phyloP scores from a whole-genome alignment of 305 asterid species.

The Fraxinus floribunda region DNA sequence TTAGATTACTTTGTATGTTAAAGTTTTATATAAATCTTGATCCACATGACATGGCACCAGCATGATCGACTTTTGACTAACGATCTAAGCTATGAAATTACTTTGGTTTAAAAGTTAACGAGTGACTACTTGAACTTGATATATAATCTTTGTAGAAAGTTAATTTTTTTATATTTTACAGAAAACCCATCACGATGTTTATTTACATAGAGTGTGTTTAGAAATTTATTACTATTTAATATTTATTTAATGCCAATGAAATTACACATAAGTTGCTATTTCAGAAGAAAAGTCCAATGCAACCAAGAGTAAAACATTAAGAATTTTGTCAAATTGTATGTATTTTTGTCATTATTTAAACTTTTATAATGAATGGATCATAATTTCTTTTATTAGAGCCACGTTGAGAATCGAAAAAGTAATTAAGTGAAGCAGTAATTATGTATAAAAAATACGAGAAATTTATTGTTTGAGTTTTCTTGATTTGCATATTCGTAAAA shows the following conservation, averaged over 20 bases:
- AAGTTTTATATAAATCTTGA: not conserved
- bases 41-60: not conserved
- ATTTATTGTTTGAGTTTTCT: not conserved
- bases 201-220: not conserved
- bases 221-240: not conserved
- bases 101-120: too few species aligned
- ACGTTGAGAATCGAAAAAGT: too few species aligned
- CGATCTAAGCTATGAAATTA: not conserved
- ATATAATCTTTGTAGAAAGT: not conserved
- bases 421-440: too few species aligned
- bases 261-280: too few species aligned
- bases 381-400: too few species aligned
- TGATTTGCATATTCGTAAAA: not conserved
- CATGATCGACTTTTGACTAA: not conserved
- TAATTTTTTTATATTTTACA: too few species aligned
- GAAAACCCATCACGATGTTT: not conserved
- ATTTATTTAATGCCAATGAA: too few species aligned
- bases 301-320: not conserved
- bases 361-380: not conserved
- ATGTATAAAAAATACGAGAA: too few species aligned
- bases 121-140: not conserved
- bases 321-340: not conserved
- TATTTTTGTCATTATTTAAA: not conserved
- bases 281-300: not conserved
- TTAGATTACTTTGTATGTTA: not conserved